These are phyloP conservation scores for Nepenthes gracilis DNA, from an alignment of 148 eudicot species.

Conservation along the genomic window DNA sequence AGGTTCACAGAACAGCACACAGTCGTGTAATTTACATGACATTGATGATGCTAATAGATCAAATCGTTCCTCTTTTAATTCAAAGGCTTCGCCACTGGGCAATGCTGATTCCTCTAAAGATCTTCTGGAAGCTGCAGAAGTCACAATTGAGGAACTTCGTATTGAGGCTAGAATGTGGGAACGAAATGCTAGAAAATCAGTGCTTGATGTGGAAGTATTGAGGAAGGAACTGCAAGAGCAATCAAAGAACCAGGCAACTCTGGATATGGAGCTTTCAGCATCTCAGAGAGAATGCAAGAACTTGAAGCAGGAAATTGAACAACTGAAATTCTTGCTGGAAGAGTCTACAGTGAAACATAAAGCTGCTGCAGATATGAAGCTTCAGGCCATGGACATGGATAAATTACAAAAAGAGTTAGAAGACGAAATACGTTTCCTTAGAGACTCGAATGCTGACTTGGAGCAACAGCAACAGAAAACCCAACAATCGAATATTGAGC, in stretches of 20 bases:
- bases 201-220: slow-evolving; percentile 51
- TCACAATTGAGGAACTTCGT: slow-evolving; percentile 52
- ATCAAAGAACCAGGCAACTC: slow-evolving; percentile 41
- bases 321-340: slow-evolving; percentile 33
- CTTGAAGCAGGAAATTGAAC: slow-evolving; percentile 51
- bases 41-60: slow-evolving; percentile 22
- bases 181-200: slow-evolving; percentile 53
- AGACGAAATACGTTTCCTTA: slow-evolving; percentile 51
- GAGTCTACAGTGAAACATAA: slow-evolving; percentile 20
- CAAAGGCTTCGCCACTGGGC: slow-evolving; percentile 24
- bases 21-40: slow-evolving; percentile 14
- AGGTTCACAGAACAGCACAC: slow-evolving; percentile 24
- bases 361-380: slow-evolving; percentile 19
- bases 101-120: slow-evolving; percentile 45
- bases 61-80: slow-evolving; percentile 20
- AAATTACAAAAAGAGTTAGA: slow-evolving; percentile 49
- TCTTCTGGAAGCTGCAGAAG: slow-evolving; percentile 69
- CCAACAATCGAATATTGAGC: slow-evolving; percentile 84
- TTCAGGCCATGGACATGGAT: slow-evolving; percentile 24
- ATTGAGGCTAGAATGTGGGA: slow-evolving; percentile 83
- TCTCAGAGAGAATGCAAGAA: slow-evolving; percentile 36
- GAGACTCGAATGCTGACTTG: slow-evolving; percentile 46
- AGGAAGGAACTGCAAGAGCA: slow-evolving; percentile 45
- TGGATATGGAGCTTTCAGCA: slow-evolving; percentile 66
- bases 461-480: slow-evolving; percentile 55